Evolutionary conservation across 208 protist genomes (phyloP).

Genomic region (Trypanosoma platydactyli): DNA sequence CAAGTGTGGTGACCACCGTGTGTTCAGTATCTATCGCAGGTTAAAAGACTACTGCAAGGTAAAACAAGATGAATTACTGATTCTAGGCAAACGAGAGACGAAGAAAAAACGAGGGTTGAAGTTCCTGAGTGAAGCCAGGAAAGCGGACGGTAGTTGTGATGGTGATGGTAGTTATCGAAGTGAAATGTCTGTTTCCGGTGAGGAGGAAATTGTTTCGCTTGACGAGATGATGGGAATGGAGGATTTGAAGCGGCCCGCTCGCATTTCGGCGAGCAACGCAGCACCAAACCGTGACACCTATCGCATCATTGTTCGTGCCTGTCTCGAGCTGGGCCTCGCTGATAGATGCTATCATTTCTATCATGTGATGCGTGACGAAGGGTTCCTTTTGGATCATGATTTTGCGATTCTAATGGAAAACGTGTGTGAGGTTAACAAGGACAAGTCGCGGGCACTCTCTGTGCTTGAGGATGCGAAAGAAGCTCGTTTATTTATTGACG

Average conservation of each 20-base stretch:
- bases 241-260: slow-evolving; percentile 39
- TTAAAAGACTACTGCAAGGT: slow-evolving; percentile 7
- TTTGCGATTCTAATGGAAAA: slow-evolving; percentile 59
- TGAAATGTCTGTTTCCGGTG: too few relatives aligned
- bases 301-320: slow-evolving; percentile 60
- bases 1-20: slow-evolving; percentile 57
- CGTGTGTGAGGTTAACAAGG: slow-evolving; percentile 44
- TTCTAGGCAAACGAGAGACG: slow-evolving; percentile 11
- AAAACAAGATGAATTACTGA: slow-evolving; percentile 6
- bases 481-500: slow-evolving; percentile 46
- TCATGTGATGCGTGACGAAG: slow-evolving; percentile 35
- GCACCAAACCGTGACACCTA: slow-evolving; percentile 76
- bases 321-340: slow-evolving; percentile 38
- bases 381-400: slow-evolving; percentile 35
- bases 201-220: slow-evolving; percentile 23
- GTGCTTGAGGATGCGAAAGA: slow-evolving; percentile 53
- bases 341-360: slow-evolving; percentile 50
- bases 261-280: slow-evolving; percentile 56
- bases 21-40: slow-evolving; percentile 70
- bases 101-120: slow-evolving; percentile 2
- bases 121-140: neutral
- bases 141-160: neutral
- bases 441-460: slow-evolving; percentile 47
- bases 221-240: slow-evolving; percentile 58
- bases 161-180: neutral